Percentiles rank a stretch among this genome's conserved stretches.
phyloP scores from a whole-genome alignment of 78 protist species.

The Creolimax fragrantissima region DNA sequence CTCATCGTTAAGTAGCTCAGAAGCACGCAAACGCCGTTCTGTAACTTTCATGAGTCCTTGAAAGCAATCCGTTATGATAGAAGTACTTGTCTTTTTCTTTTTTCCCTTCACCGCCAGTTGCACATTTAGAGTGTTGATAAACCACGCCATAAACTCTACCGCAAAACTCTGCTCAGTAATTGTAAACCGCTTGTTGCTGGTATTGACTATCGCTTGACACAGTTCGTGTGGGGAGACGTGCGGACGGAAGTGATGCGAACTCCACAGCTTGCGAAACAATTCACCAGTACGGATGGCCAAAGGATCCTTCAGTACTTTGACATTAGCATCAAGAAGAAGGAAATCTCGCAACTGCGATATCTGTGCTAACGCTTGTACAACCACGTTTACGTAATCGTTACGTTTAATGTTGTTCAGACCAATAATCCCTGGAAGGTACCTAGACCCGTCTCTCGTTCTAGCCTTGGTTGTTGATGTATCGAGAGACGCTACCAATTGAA shows the following conservation, averaged over 20 bases:
- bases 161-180: conserved; percentile 65
- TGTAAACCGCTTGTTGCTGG: conserved; percentile 36
- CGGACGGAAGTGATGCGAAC: conserved; percentile 69
- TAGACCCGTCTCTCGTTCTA: background rate
- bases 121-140: conserved; percentile 45
- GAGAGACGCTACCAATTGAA: background rate
- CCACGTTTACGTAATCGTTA: conserved; percentile 80
- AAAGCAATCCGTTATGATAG: background rate
- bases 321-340: conserved; percentile 43
- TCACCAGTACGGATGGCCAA: conserved; percentile 31
- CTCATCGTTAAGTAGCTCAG: background rate
- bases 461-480: background rate
- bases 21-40: background rate
- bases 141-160: conserved; percentile 68
- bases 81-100: background rate
- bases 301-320: background rate
- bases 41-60: background rate
- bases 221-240: conserved; percentile 84
- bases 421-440: conserved; percentile 73
- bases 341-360: conserved; percentile 68
- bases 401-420: conserved; percentile 88
- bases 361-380: conserved; percentile 72
- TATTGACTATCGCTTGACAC: conserved; percentile 38
- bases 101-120: background rate
- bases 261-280: conserved; percentile 77